Base-by-base conservation (phyloP, 768 basidiomycete genomes). In the Mycena haematopus region DNA sequence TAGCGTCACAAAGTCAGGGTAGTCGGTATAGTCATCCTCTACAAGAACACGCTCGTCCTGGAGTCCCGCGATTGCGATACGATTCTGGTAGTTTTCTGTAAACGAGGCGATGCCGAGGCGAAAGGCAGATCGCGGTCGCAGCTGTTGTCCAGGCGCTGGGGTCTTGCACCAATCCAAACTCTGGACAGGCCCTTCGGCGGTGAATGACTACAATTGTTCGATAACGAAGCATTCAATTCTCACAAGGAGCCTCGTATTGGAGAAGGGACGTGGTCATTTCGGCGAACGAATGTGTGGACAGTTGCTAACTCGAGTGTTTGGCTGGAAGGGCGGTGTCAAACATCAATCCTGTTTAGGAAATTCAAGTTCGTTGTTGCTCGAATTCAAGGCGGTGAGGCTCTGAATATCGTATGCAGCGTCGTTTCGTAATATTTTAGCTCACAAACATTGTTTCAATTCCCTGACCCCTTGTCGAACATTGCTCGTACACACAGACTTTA, bases 121-220 rank as follows among this genome's bases (percentile, higher is more conserved):
- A 77, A 93, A 95, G 64, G 88, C 88, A 52, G 87, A 90, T 70
- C 86, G 87, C 44, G 84, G 88, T 24, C 91, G 88, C 58, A 82
- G 77, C 70, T 88, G 88, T 62, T 90, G 90, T 8, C 89, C 89
- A 15, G 87, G 88, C 21, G 86, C 85, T 42, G 91, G 79, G 14
- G 91, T 84, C 75, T 93, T 93, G 79, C 91, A 93, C 93, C 93
- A 95, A 73, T 94, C 92, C 54, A 95, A 75, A 66, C 90, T 86
- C 71, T 92, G 89, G 42, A 94, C 88, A 63, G 92, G 91, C 91
- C 92, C 93, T 94, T 70, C 10, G 58, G 50, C 56, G 21, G 33
- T 35, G 50, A 42, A 59, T 54, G 56, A 67, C 64, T 68, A 49
- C 47, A 56, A 36, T 36, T 25, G 49, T 58, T 36, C 29, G 15